Evolutionary conservation across 2,329 filamentous ascomycete species (phyloP).

Genomic region (Massarina eburnea): DNA sequence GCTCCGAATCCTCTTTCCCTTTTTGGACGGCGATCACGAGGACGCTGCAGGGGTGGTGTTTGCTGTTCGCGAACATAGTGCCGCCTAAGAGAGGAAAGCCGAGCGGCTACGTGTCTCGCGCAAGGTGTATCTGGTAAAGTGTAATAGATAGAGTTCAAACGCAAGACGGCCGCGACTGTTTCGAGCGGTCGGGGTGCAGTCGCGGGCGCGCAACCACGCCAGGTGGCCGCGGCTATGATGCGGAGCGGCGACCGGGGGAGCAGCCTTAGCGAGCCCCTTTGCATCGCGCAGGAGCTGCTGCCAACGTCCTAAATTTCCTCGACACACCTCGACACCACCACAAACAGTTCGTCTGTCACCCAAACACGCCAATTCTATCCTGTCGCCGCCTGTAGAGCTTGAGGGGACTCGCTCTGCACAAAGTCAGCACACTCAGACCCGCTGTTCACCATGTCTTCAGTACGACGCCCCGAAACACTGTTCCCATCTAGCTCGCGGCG

Average conservation of each 20-base stretch:
- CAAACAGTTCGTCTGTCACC: conserved; percentile 21
- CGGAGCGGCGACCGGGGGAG: conserved; percentile 35
- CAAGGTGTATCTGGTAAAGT: too few relatives aligned
- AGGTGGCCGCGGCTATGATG: conserved; percentile 30
- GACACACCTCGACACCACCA: conserved; percentile 37
- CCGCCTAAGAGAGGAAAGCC: too few relatives aligned
- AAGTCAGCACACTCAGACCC: conserved; percentile 22
- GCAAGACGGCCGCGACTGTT: too few relatives aligned
- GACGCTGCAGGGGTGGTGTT: background rate
- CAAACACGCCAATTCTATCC: conserved; percentile 21
- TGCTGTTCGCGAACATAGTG: background rate
- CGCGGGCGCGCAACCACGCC: conserved; percentile 19
- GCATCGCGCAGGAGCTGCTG: conserved; percentile 41
- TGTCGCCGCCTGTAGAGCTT: conserved; percentile 20
- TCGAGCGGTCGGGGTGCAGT: too few relatives aligned
- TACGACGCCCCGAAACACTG: conserved; percentile 32
- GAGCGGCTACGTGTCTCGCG: too few relatives aligned
- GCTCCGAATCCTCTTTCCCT: conserved; percentile 13
- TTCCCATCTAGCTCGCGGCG: conserved; percentile 23
- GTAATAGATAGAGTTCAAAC: too few relatives aligned
- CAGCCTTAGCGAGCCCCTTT: conserved; percentile 44
- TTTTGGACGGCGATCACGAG: background rate
- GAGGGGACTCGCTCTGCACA: conserved; percentile 19
- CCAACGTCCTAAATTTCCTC: conserved; percentile 45
- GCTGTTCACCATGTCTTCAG: conserved; percentile 39